These are phyloP conservation scores for Auriscalpium vulgare DNA, from an alignment of 768 basidiomycete genomes.

Conservation along the genomic window DNA sequence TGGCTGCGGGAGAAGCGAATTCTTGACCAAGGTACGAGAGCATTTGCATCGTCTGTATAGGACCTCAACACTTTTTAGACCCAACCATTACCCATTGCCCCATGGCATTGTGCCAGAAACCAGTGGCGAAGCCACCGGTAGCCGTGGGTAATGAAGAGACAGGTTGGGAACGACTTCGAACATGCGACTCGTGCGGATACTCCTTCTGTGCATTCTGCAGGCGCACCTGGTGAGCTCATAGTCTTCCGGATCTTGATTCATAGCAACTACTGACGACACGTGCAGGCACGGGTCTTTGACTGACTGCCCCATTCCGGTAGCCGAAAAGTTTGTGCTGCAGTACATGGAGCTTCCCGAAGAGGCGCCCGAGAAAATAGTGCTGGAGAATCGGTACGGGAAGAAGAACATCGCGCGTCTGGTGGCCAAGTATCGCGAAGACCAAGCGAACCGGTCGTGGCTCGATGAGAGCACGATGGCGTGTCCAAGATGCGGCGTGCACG, in stretches of 20 bases:
- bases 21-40: slow-evolving; percentile 57
- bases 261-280: slow-evolving; percentile 1
- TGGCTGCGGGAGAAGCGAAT: slow-evolving; percentile 68
- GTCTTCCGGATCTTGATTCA: no score
- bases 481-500: slow-evolving; percentile 63
- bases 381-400: slow-evolving; percentile 63
- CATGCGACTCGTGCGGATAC: slow-evolving; percentile 62
- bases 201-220: slow-evolving; percentile 82
- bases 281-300: slow-evolving; percentile 76
- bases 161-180: slow-evolving; percentile 65
- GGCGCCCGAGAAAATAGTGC: slow-evolving; percentile 36
- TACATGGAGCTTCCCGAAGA: slow-evolving; percentile 54
- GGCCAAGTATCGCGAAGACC: slow-evolving; percentile 59
- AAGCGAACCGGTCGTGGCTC: slow-evolving; percentile 69
- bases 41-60: background rate
- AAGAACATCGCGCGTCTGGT: slow-evolving; percentile 55
- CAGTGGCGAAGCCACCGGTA: slow-evolving; percentile 50
- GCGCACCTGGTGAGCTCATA: slow-evolving; percentile 54
- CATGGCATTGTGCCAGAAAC: slow-evolving; percentile 70
- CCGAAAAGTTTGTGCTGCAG: slow-evolving; percentile 56
- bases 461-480: slow-evolving; percentile 59
- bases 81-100: slow-evolving; percentile 79
- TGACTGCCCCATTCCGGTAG: slow-evolving; percentile 58
- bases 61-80: slow-evolving; percentile 34
- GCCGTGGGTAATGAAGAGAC: slow-evolving; percentile 41